phyloP scores from a whole-genome alignment of 208 protist species.

The Zelonia costaricensis region DNA sequence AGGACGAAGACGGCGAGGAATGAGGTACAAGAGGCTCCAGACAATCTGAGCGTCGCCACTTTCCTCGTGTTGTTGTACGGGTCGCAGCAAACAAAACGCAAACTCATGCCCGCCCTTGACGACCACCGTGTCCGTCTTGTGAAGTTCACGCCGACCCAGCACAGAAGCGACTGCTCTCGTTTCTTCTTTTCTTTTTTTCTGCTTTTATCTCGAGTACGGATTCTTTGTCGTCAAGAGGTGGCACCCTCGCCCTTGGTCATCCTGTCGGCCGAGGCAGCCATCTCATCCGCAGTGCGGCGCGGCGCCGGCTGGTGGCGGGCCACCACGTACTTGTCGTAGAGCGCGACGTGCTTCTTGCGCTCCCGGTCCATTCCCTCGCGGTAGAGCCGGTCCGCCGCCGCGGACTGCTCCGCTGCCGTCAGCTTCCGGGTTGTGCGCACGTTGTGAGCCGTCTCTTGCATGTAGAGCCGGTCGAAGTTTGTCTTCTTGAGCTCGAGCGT shows the following conservation, averaged over 20 bases:
- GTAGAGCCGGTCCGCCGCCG: slow-evolving; percentile 63
- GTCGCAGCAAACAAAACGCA: too few relatives aligned
- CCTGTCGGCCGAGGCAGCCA: slow-evolving; percentile 53
- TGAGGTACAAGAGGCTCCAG: too few relatives aligned
- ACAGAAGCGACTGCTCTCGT: too few relatives aligned
- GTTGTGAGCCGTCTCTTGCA: slow-evolving; percentile 31
- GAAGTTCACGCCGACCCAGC: too few relatives aligned
- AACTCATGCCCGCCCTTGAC: too few relatives aligned
- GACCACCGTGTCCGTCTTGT: too few relatives aligned
- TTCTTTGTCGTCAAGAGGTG: slow-evolving; percentile 12
- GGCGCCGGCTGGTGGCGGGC: slow-evolving; percentile 25
- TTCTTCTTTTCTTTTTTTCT: slow-evolving; percentile 1
- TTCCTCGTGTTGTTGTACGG: too few relatives aligned
- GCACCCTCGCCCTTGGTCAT: slow-evolving; percentile 67
- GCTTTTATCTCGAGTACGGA: background rate
- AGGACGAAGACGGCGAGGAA: too few relatives aligned
- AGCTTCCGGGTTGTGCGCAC: slow-evolving; percentile 37
- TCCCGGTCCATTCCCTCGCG: slow-evolving; percentile 75
- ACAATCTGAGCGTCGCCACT: too few relatives aligned
- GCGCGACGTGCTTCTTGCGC: slow-evolving; percentile 67
- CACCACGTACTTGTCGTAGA: slow-evolving; percentile 82
- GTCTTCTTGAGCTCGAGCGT: slow-evolving; percentile 48
- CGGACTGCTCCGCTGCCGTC: slow-evolving; percentile 36
- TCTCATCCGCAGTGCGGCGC: slow-evolving; percentile 33
- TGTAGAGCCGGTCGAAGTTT: slow-evolving; percentile 52